These are phyloP conservation scores for Przewalskia tangutica DNA, from an alignment of 257 asterid species.

Conservation along the genomic window DNA sequence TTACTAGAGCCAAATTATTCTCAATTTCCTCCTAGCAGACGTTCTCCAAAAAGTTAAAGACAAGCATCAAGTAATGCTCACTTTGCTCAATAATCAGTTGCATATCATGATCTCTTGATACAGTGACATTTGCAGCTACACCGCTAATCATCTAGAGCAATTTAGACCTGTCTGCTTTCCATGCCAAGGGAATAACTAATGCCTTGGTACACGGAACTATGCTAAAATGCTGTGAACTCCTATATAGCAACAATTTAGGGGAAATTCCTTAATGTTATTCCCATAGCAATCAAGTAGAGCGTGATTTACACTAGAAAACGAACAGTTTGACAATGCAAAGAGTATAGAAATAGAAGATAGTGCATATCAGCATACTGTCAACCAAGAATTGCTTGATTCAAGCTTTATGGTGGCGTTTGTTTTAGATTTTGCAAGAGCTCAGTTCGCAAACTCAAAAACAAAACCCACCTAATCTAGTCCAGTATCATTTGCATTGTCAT, in stretches of 20 bases:
- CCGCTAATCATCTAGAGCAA: background rate
- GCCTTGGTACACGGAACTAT: background rate
- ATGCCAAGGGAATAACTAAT: background rate
- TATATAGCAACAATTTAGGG: background rate
- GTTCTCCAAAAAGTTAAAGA: background rate
- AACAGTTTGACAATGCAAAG: background rate
- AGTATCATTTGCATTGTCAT: background rate
- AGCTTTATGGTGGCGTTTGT: background rate
- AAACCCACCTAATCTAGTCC: background rate
- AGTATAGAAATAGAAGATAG: background rate
- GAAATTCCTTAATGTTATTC: background rate
- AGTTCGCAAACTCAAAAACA: background rate
- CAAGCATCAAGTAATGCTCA: background rate
- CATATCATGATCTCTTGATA: background rate
- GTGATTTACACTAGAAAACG: background rate
- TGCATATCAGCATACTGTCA: background rate
- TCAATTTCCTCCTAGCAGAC: background rate
- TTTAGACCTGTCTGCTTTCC: background rate
- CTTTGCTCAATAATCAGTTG: background rate
- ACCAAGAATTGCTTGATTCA: background rate
- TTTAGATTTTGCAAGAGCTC: background rate
- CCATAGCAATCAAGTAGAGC: background rate
- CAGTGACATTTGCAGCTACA: background rate
- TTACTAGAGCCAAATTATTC: background rate
- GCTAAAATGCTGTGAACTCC: background rate